A percentile compares a stretch with the other conserved stretches of the same genome.
These are phyloP conservation scores for Pichia manshurica DNA, from an alignment of 805 yeast species.

Conservation along the genomic window DNA sequence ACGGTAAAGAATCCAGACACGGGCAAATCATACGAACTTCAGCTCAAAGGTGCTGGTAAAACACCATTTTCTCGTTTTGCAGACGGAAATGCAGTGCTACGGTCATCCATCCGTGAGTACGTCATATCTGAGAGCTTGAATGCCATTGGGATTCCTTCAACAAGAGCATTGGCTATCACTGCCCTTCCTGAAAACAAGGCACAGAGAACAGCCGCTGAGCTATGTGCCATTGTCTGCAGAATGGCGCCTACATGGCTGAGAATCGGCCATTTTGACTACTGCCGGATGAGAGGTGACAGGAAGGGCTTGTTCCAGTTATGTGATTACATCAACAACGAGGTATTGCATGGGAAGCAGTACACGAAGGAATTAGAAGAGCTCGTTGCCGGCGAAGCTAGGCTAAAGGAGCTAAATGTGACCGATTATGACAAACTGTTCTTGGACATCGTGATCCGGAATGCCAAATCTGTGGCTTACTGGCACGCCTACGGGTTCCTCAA, in stretches of 20 bases:
- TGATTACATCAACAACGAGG: constrained; percentile 65
- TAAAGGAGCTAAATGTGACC: constrained; percentile 34
- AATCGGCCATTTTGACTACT: constrained; percentile 81
- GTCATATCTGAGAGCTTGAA: constrained; percentile 75
- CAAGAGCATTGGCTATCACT: constrained; percentile 74
- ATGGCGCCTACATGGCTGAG: constrained; percentile 85
- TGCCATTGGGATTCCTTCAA: constrained; percentile 79
- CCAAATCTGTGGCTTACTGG: constrained; percentile 73
- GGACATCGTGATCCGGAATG: constrained; percentile 69
- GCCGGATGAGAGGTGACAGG: constrained; percentile 67
- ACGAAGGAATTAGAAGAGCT: constrained; percentile 21
- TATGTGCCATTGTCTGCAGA: constrained; percentile 79
- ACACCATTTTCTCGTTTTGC: constrained; percentile 94
- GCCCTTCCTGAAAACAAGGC: constrained; percentile 73
- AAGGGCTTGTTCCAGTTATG: constrained; percentile 55
- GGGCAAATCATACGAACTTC: constrained; percentile 54
- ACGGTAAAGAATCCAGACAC: constrained; percentile 44
- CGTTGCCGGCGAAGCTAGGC: constrained; percentile 28
- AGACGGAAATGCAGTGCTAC: constrained; percentile 88
- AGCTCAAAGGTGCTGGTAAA: constrained; percentile 85
- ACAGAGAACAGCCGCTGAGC: constrained; percentile 62
- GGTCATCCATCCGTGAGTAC: constrained; percentile 86
- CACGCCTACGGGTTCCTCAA: constrained; percentile 89
- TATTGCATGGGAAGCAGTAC: constrained; percentile 37
- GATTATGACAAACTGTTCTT: constrained; percentile 67